Evolutionary conservation across 345 rosid genomes (phyloP), one percentile per base, ranked within the genome.

Genomic region (Eucalyptus erythrocorys): DNA sequence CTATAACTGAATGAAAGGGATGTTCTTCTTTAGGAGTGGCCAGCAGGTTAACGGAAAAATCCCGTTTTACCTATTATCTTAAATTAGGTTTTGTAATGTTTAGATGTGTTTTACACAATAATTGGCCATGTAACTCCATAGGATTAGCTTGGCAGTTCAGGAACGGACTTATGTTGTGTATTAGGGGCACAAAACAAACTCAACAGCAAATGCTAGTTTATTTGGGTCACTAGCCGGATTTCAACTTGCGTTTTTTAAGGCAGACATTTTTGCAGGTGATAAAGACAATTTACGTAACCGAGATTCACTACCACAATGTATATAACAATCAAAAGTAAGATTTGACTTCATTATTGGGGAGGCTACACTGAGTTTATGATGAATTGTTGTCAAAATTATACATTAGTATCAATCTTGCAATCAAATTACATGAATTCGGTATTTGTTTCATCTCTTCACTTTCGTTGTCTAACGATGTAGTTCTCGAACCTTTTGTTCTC

Each of bases 281-380:
- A 64, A n/a, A 7, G 10, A 64, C 19, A 15, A 17, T 64, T n/a
- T 15, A 17, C 10, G 0, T 64, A 14, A 64, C 0, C 0, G 26
- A 64, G 40, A 64, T 16, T 0, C 9, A 34, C 40, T n/a, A 14
- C 3, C 68, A 30, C 34, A 61, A 3, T 13, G 34, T 30, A 13
- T 61, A 61, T 61, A 30, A 61, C 17, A 61, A 66, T 66, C 40
- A 32, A 66, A 66, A 66, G 42, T 32, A 66, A 32, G 42, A 32
- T 66, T 66, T 66, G 79, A 32, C 34, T 66, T 2, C 1, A 10
- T n/a, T 66, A 7, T 66, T 15, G 0, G 22, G 16, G 3, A 66
- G 37, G 76, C 32, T 7, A 15, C 79, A 34, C 8, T 11, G 7
- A 32, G 37, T 66, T 66, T 66, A 66, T 15, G 22, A 66, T 66